These are phyloP conservation scores for Epichloe coenophiala DNA, from an alignment of 2,329 filamentous ascomycete species.

Conservation along the genomic window DNA sequence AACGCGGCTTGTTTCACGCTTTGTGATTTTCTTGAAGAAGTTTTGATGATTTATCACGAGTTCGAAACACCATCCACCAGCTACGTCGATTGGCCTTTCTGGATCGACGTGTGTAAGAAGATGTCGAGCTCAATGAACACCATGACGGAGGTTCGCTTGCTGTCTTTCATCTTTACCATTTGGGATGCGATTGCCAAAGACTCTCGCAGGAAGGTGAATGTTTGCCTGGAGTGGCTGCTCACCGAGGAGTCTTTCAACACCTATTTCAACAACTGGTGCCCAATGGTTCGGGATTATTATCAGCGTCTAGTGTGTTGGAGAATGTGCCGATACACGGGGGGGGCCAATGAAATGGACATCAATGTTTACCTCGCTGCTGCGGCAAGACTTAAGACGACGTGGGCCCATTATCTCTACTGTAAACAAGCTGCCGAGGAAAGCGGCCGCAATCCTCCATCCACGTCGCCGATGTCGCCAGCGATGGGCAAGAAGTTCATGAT, in stretches of 20 bases:
- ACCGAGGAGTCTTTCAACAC: constrained; percentile 62
- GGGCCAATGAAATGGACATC: constrained; percentile 48
- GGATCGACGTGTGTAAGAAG: constrained; percentile 65
- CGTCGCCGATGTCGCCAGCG: constrained; percentile 70
- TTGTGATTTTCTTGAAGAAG: constrained; percentile 84
- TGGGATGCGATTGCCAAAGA: constrained; percentile 63
- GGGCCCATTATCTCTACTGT: constrained; percentile 68
- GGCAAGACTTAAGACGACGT: constrained; percentile 55
- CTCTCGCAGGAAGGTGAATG: constrained; percentile 49
- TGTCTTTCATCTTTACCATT: constrained; percentile 66
- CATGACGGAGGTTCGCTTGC: constrained; percentile 75
- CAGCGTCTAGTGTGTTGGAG: constrained; percentile 87
- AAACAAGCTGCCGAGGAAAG: constrained; percentile 49
- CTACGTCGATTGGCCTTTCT: constrained; percentile 69
- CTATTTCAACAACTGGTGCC: constrained; percentile 88
- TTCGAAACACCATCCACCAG: constrained; percentile 28
- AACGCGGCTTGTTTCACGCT: constrained; percentile 75
- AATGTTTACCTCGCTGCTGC: constrained; percentile 56
- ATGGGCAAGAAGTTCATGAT: constrained; percentile 80
- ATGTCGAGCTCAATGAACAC: constrained; percentile 78
- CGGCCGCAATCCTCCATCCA: constrained; percentile 49
- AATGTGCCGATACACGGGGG: constrained; percentile 62
- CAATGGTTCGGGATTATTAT: constrained; percentile 87
- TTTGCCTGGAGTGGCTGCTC: constrained; percentile 67
- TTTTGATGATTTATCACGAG: constrained; percentile 47